Base-by-base conservation (phyloP, 2,329 filamentous ascomycete genomes). In the Esteya vermicola region DNA sequence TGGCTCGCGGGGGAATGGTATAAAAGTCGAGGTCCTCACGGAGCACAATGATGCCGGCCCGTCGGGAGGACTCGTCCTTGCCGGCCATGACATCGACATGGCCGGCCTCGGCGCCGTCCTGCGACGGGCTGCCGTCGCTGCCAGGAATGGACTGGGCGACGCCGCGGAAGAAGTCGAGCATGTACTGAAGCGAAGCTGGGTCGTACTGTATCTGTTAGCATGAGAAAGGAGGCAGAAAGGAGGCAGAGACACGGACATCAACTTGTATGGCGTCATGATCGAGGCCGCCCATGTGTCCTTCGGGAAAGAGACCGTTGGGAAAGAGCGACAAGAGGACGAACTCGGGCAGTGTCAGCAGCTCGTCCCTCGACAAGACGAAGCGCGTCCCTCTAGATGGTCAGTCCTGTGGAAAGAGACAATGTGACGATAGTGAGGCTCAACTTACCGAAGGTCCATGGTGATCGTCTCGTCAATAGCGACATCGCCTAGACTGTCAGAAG, bases 11-110 rank as follows among this genome's bases (percentile, higher is more conserved):
- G 26, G 91, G 91, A 47, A 98, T 96, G 34, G 78, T 85, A 57
- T 98, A 98, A 57, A 98, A 98, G 60, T 98, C 91, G 33, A 98
- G 72, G 53, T 98, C 91, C 59, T 98, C 91, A 36, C 91, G 74
- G 45, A 98, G 67, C 27, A 98, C 91, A 52, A 98, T 98, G 60
- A 98, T 98, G 16, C 91, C 91, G 16, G 91, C 91, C 39, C 91
- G 88, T 77, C 70, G 94, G 70, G 52, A 91, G 59, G 81, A 85
- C 77, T 66, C 93, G 71, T 65, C 79, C 63, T 52, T 79, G 72
- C 49, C 72, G 78, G 45, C 68, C 59, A 85, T 70, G 4, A 82
- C 77, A 56, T 93, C 86, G 46, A 83, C 77, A 16, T 73, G 70
- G 47, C 79, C 70, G 34, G 68, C 75, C 51, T 81, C 69, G n/a